phyloP scores from a whole-genome alignment of 2,329 filamentous ascomycete species.

The Monosporascus sp. region DNA sequence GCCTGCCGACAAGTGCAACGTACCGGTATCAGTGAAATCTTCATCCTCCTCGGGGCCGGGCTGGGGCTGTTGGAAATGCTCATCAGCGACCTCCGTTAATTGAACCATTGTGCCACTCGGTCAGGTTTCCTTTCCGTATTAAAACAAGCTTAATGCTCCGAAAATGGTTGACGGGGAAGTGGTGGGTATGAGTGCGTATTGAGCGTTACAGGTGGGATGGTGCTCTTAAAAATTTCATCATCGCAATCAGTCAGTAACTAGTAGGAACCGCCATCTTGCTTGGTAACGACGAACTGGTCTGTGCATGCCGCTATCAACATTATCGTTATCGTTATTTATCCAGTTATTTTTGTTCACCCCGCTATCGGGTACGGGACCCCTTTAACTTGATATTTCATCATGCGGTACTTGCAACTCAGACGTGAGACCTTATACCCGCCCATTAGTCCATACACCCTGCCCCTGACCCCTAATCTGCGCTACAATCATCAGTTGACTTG shows the following conservation, averaged over 20 bases:
- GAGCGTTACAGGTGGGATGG: too few species aligned
- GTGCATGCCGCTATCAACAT: too few species aligned
- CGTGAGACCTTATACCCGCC: too few species aligned
- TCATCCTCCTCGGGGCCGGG: slow-evolving; percentile 73
- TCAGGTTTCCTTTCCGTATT: not conserved
- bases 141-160: not conserved
- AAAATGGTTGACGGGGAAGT: not conserved
- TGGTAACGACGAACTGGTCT: too few species aligned
- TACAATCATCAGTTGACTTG: too few species aligned
- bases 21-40: slow-evolving; percentile 92
- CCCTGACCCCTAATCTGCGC: too few species aligned
- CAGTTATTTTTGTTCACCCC: too few species aligned
- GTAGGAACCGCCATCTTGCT: not conserved
- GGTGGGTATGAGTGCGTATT: not conserved
- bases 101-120: slow-evolving; percentile 66
- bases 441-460: too few species aligned
- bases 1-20: slow-evolving; percentile 17
- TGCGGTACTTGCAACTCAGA: too few species aligned
- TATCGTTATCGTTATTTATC: too few species aligned
- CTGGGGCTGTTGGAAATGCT: slow-evolving; percentile 77
- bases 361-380: too few species aligned
- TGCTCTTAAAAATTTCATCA: not conserved
- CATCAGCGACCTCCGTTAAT: slow-evolving; percentile 93
- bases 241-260: not conserved
- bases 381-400: too few species aligned